phyloP scores from a whole-genome alignment of 2,329 filamentous ascomycete species.

The Leptosphaerulina australis region DNA sequence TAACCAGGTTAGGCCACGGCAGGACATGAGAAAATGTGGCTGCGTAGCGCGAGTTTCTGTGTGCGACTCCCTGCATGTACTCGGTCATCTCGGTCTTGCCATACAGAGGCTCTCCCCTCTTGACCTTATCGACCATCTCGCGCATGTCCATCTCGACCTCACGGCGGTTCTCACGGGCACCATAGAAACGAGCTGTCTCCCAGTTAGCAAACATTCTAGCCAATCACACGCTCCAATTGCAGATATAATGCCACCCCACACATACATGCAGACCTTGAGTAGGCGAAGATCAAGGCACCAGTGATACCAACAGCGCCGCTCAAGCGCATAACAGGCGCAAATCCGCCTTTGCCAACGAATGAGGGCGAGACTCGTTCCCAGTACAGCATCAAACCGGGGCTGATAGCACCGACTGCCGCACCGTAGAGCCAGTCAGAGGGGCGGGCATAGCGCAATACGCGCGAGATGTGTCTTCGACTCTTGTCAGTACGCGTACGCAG shows the following conservation, averaged over 20 bases:
- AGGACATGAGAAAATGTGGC: constrained; percentile 82
- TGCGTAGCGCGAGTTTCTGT: constrained; percentile 90
- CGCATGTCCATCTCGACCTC: constrained; percentile 96
- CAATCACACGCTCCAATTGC: constrained; percentile 4
- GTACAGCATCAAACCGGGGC: constrained; percentile 73
- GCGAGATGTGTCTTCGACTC: constrained; percentile 77
- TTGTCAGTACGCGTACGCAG: constrained; percentile 28
- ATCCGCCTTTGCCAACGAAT: constrained; percentile 80
- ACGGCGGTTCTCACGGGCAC: constrained; percentile 87
- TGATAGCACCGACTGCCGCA: constrained; percentile 69
- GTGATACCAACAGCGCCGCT: constrained; percentile 72
- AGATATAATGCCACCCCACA: constrained; percentile 28
- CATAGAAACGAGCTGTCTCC: constrained; percentile 85
- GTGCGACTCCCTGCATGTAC: constrained; percentile 92
- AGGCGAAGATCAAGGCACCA: constrained; percentile 84
- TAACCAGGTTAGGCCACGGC: constrained; percentile 98
- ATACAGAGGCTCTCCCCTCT: constrained; percentile 87
- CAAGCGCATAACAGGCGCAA: constrained; percentile 81
- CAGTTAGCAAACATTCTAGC: neutral
- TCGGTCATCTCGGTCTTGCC: constrained; percentile 77
- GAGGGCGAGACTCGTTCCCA: constrained; percentile 89
- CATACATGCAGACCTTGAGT: constrained; percentile 83
- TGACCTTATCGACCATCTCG: constrained; percentile 97
- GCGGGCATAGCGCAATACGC: constrained; percentile 86
- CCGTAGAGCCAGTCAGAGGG: constrained; percentile 81